Evolutionary conservation across 305 asterid genomes (phyloP).

Genomic region (Salvia sclarea): DNA sequence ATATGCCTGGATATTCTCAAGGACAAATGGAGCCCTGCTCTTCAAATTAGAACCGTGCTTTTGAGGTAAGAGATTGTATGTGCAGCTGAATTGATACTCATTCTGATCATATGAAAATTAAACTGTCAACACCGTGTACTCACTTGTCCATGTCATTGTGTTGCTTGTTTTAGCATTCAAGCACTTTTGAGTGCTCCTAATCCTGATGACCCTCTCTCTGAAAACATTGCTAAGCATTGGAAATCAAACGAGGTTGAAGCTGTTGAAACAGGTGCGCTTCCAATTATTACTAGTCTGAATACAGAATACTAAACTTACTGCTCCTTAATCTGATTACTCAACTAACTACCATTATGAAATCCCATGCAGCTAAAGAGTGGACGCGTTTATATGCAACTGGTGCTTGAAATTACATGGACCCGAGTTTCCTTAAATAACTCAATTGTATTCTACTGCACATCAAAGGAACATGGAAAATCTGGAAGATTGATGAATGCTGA

Average conservation of each 20-base stretch:
- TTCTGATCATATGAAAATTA: background rate
- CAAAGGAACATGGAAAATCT: conserved; percentile 36
- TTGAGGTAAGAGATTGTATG: conserved; percentile 54
- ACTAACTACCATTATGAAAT: conserved; percentile 4
- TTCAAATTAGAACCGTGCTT: conserved; percentile 91
- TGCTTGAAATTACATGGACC: conserved; percentile 39
- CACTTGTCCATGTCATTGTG: background rate
- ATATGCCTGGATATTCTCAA: conserved; percentile 96
- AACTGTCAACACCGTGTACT: background rate
- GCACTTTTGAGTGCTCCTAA: conserved; percentile 97
- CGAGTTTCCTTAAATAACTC: conserved; percentile 30
- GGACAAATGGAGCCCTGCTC: conserved; percentile 99
- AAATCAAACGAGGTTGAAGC: conserved; percentile 87
- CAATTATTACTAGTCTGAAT: background rate
- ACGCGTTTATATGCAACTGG: conserved; percentile 67
- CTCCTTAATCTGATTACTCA: conserved; percentile 1
- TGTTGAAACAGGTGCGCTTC: conserved; percentile 79
- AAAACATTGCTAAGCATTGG: conserved; percentile 99
- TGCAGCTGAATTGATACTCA: background rate
- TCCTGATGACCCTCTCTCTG: conserved; percentile 94
- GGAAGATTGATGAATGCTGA: conserved; percentile 38
- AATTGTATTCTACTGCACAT: conserved; percentile 42
- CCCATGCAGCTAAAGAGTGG: conserved; percentile 67
- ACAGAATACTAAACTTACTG: background rate
- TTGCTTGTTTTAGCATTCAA: conserved; percentile 66